Evolutionary conservation across 495 filamentous ascomycete genomes (phyloP), one percentile per base, ranked within the genome.

Genomic region (Hypoxylon lenormandii): DNA sequence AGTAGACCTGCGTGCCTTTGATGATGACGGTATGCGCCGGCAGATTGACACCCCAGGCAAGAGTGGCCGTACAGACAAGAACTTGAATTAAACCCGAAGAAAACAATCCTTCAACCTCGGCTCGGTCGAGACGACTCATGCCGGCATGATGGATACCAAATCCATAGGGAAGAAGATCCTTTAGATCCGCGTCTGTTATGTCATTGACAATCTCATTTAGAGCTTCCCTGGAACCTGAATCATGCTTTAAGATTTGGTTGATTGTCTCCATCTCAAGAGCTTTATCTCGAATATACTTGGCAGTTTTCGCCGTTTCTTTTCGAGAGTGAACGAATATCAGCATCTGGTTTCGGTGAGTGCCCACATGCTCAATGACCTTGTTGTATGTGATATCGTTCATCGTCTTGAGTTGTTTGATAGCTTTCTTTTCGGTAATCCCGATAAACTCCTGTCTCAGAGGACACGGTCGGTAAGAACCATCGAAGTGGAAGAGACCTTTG

Each of bases 311-410:
- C 0, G 95, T 99, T 74, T 99, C 95, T 76, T 99, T 99, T 58
- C 95, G 83, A 21, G 95, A 99, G 74, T 99, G 95, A 16, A 98
- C 95, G 70, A 99, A 99, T 50, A 99, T 94, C 43, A 99, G 87
- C 93, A 99, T 97, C 79, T 99, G 95, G 71, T 97, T 93, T 58
- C 89, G 86, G 62, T 94, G 89, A 52, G 88, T 86, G 0, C 94
- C 94, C 21, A 97, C 95, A 73, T 98, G 95, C 77, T 99, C 95
- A 64, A 99, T 86, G 16, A 98, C 94, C 76, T 99, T 99, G 46
- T 89, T 96, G 76, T 99, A 98, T 51, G 92, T 96, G 37, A 99
- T 93, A 72, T 99, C 95, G 65, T 99, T 99, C 95, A 99, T 99
- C 0, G 91, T 96, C 85, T 97, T 97, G 49, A 99, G 83, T 79